Evolutionary conservation across 805 yeast species (phyloP), one percentile per base, ranked within the genome.

Genomic region (Grigorovia transvaalensis): DNA sequence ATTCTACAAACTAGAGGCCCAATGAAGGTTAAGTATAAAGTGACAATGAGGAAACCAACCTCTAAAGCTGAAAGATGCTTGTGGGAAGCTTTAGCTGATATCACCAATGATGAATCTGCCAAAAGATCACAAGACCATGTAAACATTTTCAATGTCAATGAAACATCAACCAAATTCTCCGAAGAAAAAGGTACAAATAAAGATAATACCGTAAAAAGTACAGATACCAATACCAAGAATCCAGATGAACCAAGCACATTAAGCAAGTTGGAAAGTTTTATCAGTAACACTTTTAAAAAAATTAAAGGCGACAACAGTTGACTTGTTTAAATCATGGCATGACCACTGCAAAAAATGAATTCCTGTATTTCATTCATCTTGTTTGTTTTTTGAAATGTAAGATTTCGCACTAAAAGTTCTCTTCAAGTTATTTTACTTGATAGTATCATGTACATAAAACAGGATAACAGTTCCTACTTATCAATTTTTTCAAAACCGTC

Each of bases 81-180:
- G 51, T 75, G 95, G 61, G 99, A 93, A 66, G 96, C 96, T 0
- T 75, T 93, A 56, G 99, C 99, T 1, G 96, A 89, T 63, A 85
- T 95, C 1, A 78, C 85, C 48, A 80, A 85, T 53, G 99, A 93
- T 66, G 74, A 74, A 45, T 76, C 74, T 23, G 99, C 99, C 2
- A 85, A 78, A 58, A 74, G 95, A 56, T 73, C 82, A 12, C 17
- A 49, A 17, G 53, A 51, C 19, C 48, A 50, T 40, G 20, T 43
- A 13, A 41, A 48, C 35, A 40, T 48, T 20, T 40, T 40, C 33
- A 38, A 38, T n/a, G 47, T 27, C 19, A 45, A 23, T 8, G 47
- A 33, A 27, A 47, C 6, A 4, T 18, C 50, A 15, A 5, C 45
- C 1, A 9, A 44, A 8, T 20, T 17, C 7, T 18, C 44, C 13